A percentile compares a stretch with the other conserved stretches of the same genome.
Evolutionary conservation across 306 rosid genomes (phyloP).

Genomic region (Vigna radiata): DNA sequence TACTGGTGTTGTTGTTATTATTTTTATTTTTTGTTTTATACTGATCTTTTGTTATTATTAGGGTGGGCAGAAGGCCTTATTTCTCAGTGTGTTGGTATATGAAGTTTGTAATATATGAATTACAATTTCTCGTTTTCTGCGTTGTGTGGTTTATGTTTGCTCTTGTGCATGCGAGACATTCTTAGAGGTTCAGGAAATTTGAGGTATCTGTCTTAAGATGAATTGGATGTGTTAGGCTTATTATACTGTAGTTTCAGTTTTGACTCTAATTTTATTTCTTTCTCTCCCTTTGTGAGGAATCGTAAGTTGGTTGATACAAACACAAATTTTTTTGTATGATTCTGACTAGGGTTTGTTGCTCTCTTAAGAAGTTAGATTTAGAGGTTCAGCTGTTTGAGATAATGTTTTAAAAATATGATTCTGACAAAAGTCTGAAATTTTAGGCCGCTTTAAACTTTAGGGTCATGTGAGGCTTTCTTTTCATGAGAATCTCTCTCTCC

Average conservation of each 20-base stretch:
- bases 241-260: not conserved
- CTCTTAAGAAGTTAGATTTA: slow-evolving; percentile 38
- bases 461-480: slow-evolving; percentile 62
- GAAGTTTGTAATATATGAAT: slow-evolving; percentile 40
- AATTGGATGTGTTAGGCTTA: slow-evolving; percentile 8
- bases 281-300: slow-evolving; percentile 14
- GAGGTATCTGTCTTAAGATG: not conserved
- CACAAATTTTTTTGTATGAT: slow-evolving; percentile 32
- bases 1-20: not conserved
- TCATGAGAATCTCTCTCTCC: slow-evolving; percentile 56
- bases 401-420: slow-evolving; percentile 48
- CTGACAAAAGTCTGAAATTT: slow-evolving; percentile 57
- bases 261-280: slow-evolving; percentile 1
- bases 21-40: not conserved
- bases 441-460: slow-evolving; percentile 63
- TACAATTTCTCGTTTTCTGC: not conserved
- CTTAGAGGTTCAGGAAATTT: slow-evolving; percentile 8
- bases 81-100: slow-evolving; percentile 41
- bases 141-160: not conserved
- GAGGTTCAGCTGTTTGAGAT: slow-evolving; percentile 33
- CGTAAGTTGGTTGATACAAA: slow-evolving; percentile 31
- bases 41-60: slow-evolving; percentile 47
- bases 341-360: slow-evolving; percentile 32
- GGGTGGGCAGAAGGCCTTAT: slow-evolving; percentile 34
- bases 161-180: slow-evolving; percentile 23